Evolutionary conservation across 2,329 filamentous ascomycete species (phyloP).

Genomic region (Stagonosporopsis cucurbitacearum): DNA sequence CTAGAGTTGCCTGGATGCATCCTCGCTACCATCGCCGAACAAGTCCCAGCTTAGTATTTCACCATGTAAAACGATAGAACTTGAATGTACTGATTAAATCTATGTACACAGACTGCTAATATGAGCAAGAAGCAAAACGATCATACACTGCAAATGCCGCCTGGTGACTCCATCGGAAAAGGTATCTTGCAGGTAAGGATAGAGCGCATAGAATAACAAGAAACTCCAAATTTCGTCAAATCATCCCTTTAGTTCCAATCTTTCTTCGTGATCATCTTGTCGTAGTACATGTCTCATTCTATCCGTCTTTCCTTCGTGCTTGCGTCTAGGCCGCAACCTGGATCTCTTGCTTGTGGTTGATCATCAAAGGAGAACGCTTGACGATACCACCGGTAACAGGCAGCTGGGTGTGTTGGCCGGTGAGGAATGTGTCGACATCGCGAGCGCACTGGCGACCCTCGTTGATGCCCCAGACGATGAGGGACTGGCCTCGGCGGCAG

Average conservation of each 20-base stretch:
- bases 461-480: conserved; percentile 99
- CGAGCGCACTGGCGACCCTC: conserved; percentile 92
- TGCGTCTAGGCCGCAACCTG: conserved; percentile 4
- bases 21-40: background rate
- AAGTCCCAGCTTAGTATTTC: background rate
- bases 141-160: conserved; percentile 42
- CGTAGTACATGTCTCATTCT: conserved; percentile 8
- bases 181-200: conserved; percentile 48
- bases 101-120: conserved; percentile 17
- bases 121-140: conserved; percentile 19
- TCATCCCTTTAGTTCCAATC: conserved; percentile 16
- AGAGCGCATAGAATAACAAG: conserved; percentile 24
- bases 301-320: background rate
- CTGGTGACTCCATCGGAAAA: conserved; percentile 43
- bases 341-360: conserved; percentile 34
- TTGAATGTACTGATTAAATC: conserved; percentile 9
- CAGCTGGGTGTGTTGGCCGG: conserved; percentile 74
- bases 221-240: conserved; percentile 19
- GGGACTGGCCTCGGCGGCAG: conserved; percentile 89
- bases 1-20: too few relatives aligned
- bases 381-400: conserved; percentile 94
- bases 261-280: conserved; percentile 17
- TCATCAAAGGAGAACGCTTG: conserved; percentile 56
- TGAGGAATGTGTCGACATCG: conserved; percentile 88
- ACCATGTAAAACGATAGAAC: background rate